These are phyloP conservation scores for Tolypocladium paradoxum DNA, from an alignment of 2,329 filamentous ascomycete genomes.

Conservation along the genomic window DNA sequence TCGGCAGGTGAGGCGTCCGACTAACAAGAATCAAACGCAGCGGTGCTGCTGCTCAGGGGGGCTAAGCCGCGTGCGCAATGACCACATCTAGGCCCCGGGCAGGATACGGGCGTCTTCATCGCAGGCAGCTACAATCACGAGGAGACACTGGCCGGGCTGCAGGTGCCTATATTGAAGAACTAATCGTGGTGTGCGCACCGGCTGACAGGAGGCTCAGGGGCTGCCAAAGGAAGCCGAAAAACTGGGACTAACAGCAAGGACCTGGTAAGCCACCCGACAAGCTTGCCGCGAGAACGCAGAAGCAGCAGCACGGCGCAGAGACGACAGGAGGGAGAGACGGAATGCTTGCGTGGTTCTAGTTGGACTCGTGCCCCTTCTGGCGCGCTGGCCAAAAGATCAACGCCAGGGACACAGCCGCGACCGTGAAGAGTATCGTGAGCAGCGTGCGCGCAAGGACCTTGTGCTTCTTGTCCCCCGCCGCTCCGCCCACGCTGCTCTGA, in stretches of 20 bases:
- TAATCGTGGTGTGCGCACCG: background rate
- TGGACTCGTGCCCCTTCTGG: background rate
- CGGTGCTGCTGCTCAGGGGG: background rate
- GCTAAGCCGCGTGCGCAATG: background rate
- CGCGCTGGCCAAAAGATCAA: background rate
- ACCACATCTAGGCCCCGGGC: background rate
- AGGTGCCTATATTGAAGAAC: background rate
- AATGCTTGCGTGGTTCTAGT: background rate
- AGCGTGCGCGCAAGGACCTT: background rate
- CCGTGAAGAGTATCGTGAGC: background rate
- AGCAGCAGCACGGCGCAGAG: background rate
- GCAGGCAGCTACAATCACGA: background rate
- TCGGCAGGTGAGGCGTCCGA: background rate
- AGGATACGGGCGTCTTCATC: accelerated
- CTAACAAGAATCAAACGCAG: background rate
- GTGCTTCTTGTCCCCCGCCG: too few species aligned
- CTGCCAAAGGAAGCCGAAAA: background rate
- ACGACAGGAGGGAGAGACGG: background rate
- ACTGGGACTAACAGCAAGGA: background rate
- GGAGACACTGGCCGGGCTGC: background rate
- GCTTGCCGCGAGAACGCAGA: background rate
- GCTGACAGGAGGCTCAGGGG: background rate
- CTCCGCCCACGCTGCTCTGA: background rate
- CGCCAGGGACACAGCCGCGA: background rate
- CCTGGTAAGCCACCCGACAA: background rate